Evolutionary conservation across 495 filamentous ascomycete genomes (phyloP).

Genomic region (Cudoniella acicularis): DNA sequence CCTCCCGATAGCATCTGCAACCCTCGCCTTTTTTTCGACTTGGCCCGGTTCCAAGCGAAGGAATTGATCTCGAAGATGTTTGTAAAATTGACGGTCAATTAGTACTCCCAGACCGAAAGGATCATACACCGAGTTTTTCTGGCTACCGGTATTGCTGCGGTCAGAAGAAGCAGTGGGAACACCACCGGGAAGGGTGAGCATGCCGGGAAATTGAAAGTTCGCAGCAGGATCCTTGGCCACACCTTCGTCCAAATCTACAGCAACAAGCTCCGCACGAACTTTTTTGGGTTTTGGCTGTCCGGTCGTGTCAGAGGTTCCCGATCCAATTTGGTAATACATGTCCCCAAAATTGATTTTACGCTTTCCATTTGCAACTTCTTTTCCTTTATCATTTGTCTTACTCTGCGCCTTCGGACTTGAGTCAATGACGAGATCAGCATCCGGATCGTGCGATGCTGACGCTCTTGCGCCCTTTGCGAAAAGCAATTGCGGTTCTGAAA

Average conservation of each 20-base stretch:
- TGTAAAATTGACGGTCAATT: background rate
- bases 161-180: background rate
- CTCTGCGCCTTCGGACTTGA: background rate
- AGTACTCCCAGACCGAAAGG: background rate
- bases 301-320: no score
- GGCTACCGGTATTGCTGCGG: background rate
- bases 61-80: background rate
- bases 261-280: no score
- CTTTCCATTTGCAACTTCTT: background rate
- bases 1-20: background rate
- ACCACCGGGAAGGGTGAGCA: background rate
- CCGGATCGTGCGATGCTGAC: conserved; percentile 5
- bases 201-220: conserved; percentile 3
- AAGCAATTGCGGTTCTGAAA: conserved; percentile 51
- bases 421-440: conserved; percentile 11
- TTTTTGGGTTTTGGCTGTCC: no score
- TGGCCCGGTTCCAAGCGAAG: background rate
- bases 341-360: no score
- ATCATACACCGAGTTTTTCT: background rate
- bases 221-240: no score
- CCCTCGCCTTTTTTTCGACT: background rate
- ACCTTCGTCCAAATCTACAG: no score
- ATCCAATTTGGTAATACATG: no score
- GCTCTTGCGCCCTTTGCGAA: conserved; percentile 42
- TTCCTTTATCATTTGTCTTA: conserved; percentile 4